These are phyloP conservation scores for Ligustrum vulgare DNA, from an alignment of 257 asterid genomes.

Conservation along the genomic window DNA sequence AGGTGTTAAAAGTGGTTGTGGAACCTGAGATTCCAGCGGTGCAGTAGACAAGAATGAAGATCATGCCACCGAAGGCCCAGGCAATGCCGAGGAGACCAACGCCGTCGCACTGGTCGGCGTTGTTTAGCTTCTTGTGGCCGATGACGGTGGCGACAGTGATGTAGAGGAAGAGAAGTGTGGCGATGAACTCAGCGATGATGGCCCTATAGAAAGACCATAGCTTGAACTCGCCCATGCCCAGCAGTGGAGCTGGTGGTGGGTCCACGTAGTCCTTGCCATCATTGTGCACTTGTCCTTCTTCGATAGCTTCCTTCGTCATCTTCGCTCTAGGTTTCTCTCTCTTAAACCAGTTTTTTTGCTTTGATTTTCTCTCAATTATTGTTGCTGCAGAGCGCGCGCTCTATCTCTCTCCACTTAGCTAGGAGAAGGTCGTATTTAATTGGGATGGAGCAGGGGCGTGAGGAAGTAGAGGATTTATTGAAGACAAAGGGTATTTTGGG, in stretches of 20 bases:
- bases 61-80: conserved; percentile 94
- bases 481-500: conserved; percentile 54
- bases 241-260: conserved; percentile 79
- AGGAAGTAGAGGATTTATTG: conserved; percentile 28
- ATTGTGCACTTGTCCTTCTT: conserved; percentile 36
- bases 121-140: conserved; percentile 60
- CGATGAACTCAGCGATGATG: conserved; percentile 73
- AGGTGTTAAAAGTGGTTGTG: background rate
- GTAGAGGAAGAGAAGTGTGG: conserved; percentile 77
- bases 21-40: conserved; percentile 86
- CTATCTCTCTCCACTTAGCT: too few relatives aligned
- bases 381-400: too few relatives aligned
- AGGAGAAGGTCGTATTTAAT: too few relatives aligned
- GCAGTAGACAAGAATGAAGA: conserved; percentile 83
- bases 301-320: conserved; percentile 47
- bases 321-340: background rate
- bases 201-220: conserved; percentile 82
- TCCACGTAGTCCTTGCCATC: conserved; percentile 68
- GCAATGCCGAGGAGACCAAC: conserved; percentile 83
- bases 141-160: conserved; percentile 72
- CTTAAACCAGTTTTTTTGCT: background rate
- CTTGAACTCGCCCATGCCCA: conserved; percentile 58
- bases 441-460: too few relatives aligned
- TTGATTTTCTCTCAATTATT: too few relatives aligned
- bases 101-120: conserved; percentile 63